These are phyloP conservation scores for Naganishia sp. DNA, from an alignment of 1,284 basidiomycete species.

Conservation along the genomic window DNA sequence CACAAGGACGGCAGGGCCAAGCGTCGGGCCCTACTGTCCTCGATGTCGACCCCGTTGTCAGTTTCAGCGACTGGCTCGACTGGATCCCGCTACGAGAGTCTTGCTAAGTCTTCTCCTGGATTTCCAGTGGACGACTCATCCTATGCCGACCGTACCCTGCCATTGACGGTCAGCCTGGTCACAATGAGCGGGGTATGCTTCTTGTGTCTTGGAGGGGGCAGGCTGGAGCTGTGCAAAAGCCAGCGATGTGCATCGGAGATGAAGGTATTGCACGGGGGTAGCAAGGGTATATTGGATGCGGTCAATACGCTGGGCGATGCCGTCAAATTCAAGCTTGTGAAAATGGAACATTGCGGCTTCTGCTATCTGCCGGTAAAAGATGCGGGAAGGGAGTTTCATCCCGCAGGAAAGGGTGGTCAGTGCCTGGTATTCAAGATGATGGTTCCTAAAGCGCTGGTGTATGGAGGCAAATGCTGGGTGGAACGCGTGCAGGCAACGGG, in stretches of 20 bases:
- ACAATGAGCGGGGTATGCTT: background rate
- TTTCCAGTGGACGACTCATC: no score
- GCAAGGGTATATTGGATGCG: background rate
- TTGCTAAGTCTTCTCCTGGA: no score
- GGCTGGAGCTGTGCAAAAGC: background rate
- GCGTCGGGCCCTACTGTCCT: background rate
- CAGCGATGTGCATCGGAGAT: background rate
- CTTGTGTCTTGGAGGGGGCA: background rate
- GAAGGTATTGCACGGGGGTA: background rate
- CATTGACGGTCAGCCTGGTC: background rate
- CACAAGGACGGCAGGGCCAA: background rate
- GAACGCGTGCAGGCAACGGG: background rate
- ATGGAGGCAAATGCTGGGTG: background rate
- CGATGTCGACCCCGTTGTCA: background rate
- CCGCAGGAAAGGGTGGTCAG: background rate
- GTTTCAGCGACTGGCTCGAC: background rate
- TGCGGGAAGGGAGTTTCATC: background rate
- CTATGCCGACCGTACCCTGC: background rate
- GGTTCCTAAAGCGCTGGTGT: background rate
- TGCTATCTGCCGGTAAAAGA: slow-evolving; percentile 1
- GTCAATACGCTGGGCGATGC: background rate
- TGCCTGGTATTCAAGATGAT: background rate
- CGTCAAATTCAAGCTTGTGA: background rate
- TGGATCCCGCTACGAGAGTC: no score
- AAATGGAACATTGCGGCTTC: background rate